A percentile compares a stretch with the other conserved stretches of the same genome.
Conservation (phyloP, 1,284 basidiomycete genomes). For the Malassezia psittaci region DNA sequence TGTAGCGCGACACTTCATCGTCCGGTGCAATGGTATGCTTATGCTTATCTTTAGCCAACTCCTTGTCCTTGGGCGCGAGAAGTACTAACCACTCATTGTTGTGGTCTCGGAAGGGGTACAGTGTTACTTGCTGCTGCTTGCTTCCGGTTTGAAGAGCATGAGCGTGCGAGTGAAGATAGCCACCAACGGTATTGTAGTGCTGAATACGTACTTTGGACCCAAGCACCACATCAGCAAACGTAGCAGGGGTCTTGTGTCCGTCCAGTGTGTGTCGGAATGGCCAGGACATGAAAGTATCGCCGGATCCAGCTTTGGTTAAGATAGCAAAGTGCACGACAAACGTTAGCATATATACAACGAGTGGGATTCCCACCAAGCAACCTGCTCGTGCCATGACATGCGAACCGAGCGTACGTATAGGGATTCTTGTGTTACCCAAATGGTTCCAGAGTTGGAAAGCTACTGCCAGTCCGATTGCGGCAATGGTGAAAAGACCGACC, state of each 20-base stretch:
- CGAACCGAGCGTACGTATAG: slow-evolving; percentile 63
- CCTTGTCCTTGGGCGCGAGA: slow-evolving; percentile 56
- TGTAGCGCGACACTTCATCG: slow-evolving; percentile 28
- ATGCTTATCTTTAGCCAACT: slow-evolving; percentile 33
- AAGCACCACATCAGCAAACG: slow-evolving; percentile 71
- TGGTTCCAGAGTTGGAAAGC: slow-evolving; percentile 79
- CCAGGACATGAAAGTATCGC: slow-evolving; percentile 97
- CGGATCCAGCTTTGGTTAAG: slow-evolving; percentile 78
- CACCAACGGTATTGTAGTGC: slow-evolving; percentile 91
- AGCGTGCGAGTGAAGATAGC: slow-evolving; percentile 88
- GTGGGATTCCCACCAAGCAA: slow-evolving; percentile 75
- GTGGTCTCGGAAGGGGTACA: slow-evolving; percentile 85
- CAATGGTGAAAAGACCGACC: slow-evolving; percentile 98
- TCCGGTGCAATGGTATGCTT: slow-evolving; percentile 29
- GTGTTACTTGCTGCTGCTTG: slow-evolving; percentile 88
- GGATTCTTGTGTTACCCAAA: slow-evolving; percentile 73
- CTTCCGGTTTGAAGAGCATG: slow-evolving; percentile 66
- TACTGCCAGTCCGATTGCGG: slow-evolving; percentile 77
- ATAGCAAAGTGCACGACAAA: slow-evolving; percentile 90
- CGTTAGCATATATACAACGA: slow-evolving; percentile 84
- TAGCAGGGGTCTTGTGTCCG: slow-evolving; percentile 84
- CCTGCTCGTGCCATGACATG: slow-evolving; percentile 82
- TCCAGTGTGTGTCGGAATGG: slow-evolving; percentile 92
- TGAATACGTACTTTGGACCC: slow-evolving; percentile 75
- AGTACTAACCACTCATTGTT: slow-evolving; percentile 83